Evolutionary conservation across 2,329 filamentous ascomycete species (phyloP), one percentile per base, ranked within the genome.

Genomic region (Dothideomycetidae sp.): DNA sequence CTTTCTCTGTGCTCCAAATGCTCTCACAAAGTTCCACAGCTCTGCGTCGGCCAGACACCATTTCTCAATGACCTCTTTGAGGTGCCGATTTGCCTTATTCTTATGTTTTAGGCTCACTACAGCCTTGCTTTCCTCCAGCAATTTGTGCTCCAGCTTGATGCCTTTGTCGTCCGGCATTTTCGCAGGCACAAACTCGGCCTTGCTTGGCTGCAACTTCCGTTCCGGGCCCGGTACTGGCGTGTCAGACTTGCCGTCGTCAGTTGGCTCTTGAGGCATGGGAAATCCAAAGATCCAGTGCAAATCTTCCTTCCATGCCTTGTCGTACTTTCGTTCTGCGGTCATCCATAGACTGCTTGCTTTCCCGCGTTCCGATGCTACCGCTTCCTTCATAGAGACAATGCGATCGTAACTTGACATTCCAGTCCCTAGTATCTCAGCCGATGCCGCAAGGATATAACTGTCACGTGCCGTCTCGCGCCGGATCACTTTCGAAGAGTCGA

Each of bases 241-340:
- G 46, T 68, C 62, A 10, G 69, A 70, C 43, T 70, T 68, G 32
- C 66, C 69, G 17, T 66, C 62, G 29, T 67, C 57, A 3, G 69
- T 63, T 9, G 63, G 60, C 13, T 64, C 59, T 32, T 67, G 66
- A 2, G 86, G 82, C 7, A 94, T 68, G 10, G 68, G 64, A 57
- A 96, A 96, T 37, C 88, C 90, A 53, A 96, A 83, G 47, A 79
- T 71, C 84, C 85, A 96, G 52, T 88, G 79, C 2, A 93, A 63
- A 5, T 78, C 57, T 16, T 56, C 52, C 30, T 52, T 60, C 21
- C 41, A 33, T 10, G 19, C 5, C 10, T 39, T 33, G 12, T 40
- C 36, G 4, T 36, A 29, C 26, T 44, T 49, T 42, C 43, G 55
- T 50, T 81, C 75, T n/a, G 82, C 81, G 0, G 78, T 79, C 13